Percentiles rank a stretch among this genome's conserved stretches.
These are phyloP conservation scores for Aspergillus steynii DNA, from an alignment of 495 filamentous ascomycete species.

Conservation along the genomic window DNA sequence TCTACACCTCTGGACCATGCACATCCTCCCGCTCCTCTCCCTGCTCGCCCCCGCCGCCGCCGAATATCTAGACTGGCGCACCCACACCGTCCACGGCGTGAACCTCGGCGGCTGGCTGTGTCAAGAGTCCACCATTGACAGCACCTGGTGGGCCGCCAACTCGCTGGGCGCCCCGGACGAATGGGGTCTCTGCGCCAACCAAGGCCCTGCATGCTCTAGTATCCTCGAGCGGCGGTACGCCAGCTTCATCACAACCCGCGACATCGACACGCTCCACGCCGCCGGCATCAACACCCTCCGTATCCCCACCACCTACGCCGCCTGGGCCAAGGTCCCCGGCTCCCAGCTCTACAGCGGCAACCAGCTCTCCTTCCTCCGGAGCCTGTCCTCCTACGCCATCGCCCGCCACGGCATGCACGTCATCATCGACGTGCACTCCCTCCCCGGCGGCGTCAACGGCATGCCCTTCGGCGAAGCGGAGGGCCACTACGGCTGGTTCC, in stretches of 20 bases:
- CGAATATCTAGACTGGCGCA: conserved; percentile 26
- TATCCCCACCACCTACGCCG: conserved; percentile 25
- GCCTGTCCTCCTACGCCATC: conserved; percentile 25
- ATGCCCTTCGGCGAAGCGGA: conserved; percentile 28
- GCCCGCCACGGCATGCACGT: conserved; percentile 27
- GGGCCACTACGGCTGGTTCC: conserved; percentile 27
- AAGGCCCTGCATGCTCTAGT: conserved; percentile 18
- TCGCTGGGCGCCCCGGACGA: conserved; percentile 23
- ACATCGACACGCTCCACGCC: conserved; percentile 26
- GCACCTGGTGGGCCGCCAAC: conserved; percentile 22
- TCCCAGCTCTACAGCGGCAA: conserved; percentile 26
- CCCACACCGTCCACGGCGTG: conserved; percentile 24
- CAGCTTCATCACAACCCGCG: conserved; percentile 22
- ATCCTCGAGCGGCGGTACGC: conserved; percentile 26
- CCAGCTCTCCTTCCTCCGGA: conserved; percentile 19
- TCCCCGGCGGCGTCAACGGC: conserved; percentile 28
- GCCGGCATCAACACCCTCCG: conserved; percentile 23
- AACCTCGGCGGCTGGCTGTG: conserved; percentile 35
- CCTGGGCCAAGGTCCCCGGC: conserved; percentile 25
- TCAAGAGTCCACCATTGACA: conserved; percentile 31
- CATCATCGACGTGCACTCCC: conserved; percentile 28
- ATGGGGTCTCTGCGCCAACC: conserved; percentile 26
- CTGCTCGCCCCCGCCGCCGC: not conserved
- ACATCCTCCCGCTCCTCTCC: not conserved
- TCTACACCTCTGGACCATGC: not conserved